Evolutionary conservation across 1,284 basidiomycete species (phyloP), one percentile per base, ranked within the genome.

Genomic region (Cutaneotrichosporon dermatis): DNA sequence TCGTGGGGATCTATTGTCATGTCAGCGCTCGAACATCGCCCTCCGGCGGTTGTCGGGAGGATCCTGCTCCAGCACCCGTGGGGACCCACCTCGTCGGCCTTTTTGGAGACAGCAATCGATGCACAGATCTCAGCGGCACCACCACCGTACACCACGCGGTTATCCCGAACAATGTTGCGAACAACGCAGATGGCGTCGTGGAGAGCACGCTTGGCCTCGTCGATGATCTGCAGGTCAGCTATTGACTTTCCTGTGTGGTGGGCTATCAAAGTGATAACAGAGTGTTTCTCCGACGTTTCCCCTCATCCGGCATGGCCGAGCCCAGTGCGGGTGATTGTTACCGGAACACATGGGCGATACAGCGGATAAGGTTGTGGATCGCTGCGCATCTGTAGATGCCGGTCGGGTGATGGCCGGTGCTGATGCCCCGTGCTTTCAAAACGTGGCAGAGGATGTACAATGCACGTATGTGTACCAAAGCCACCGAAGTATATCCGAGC

Each of bases 101-200:
- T 92, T 75, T 92, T 90, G 57, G 89, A 82, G 3, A 99, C 94
- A 25, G 95, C 93, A 58, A 99, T 84, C 34, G 92, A 87, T 65
- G 89, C 94, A 69, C 90, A 93, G 72, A 99, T 97, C 77, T 99
- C 95, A 6, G 95, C 94, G 1, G 96, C 92, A 57, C 96, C 95
- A 60, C 95, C 95, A 65, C 95, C 95, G 74, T 98, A 99, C 0
- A 99, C 95, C 41, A 99, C 92, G 51, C 95, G 88, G 79, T 96
- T 93, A 79, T 99, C 95, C 39, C 89, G 86, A 48, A 99, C 86
- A 51, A 99, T 82, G 76, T 97, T 99, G 65, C 96, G 89, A 39
- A 98, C 95, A 15, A 90, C 95, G 71, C 95, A 99, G 69, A 99
- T 88, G 33, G 96, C 93, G 78, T 99, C 95, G 77, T 99, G 95